Base-by-base conservation (phyloP, 2,329 filamentous ascomycete genomes). In the Fusarium miscanthi region DNA sequence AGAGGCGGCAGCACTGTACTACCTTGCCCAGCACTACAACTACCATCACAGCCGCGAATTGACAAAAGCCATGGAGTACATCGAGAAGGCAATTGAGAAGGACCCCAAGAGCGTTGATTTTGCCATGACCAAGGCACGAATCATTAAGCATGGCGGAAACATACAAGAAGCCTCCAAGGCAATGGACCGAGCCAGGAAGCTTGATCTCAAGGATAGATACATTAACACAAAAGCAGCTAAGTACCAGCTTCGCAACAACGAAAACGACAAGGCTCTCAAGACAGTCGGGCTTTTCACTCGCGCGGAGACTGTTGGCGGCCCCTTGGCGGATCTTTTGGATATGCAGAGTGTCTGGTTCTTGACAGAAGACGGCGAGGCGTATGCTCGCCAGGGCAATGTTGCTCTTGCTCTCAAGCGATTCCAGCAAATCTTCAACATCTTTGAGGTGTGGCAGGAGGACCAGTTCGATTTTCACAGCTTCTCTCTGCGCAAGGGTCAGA, bases 281-380 rank as follows among this genome's bases (percentile, higher is more conserved):
- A 97, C 94, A 1, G 94, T 98, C 87, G 93, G 94, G 71, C 89
- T 98, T 73, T 99, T 99, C 83, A 99, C 97, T 1, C 89, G 95
- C 59, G 95, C 95, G 58, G 96, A 99, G 78, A 93, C 94, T 8
- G 88, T 92, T 17, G 94, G 94, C 10, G 96, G 96, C 3, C 93
- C 97, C 8, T 85, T 99, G 43, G 93, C 92, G 52, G 96, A 99
- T 81, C 89, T 99, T 40, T 88, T 97, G 74, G 96, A 99, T 77
- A 99, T 99, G 96, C 96, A 99, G 83, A 98, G 95, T 80, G 90
- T 98, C 76, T 99, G 96, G 97, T 99, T 91, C 81, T 85, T 99
- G 78, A 96, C 94, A 9, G 96, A 99, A 83, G 97, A 99, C 79
- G 96, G 94, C 61, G 93, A 98, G 83, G 91, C 95, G 6, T 94